Conservation (phyloP, 1,139 yeast species). For the Candida buenavistaensis region DNA sequence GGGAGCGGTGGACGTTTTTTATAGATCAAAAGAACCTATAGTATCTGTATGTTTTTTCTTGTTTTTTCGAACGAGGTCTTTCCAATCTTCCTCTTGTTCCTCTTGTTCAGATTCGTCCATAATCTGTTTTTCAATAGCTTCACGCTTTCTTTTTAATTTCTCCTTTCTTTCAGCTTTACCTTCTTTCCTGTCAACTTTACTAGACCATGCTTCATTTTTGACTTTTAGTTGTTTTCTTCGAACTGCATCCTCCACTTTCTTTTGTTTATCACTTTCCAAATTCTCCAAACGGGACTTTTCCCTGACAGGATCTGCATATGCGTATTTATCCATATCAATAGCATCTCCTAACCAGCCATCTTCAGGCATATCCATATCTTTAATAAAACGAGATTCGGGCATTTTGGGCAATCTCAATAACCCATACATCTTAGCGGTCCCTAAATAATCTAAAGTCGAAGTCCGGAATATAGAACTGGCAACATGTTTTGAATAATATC, state of each 20-base stretch:
- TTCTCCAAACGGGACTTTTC: slow-evolving; percentile 65
- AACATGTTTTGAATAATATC: slow-evolving; percentile 86
- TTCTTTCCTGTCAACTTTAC: slow-evolving; percentile 63
- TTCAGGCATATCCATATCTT: slow-evolving; percentile 49
- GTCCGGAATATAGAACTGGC: slow-evolving; percentile 87
- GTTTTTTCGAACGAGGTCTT: slow-evolving; percentile 66
- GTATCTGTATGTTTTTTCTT: no score
- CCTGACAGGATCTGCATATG: slow-evolving; percentile 61
- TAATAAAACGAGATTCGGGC: slow-evolving; percentile 77
- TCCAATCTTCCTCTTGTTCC: slow-evolving; percentile 83
- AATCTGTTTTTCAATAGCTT: slow-evolving; percentile 59
- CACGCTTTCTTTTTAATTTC: slow-evolving; percentile 61
- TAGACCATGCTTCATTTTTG: slow-evolving; percentile 82
- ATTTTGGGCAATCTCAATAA: slow-evolving; percentile 82
- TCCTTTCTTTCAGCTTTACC: slow-evolving; percentile 61
- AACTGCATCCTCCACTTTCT: slow-evolving; percentile 49
- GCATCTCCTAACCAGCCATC: slow-evolving; percentile 72
- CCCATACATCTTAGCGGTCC: slow-evolving; percentile 76
- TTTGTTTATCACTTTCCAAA: slow-evolving; percentile 46
- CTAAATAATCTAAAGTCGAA: slow-evolving; percentile 67
- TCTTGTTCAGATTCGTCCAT: slow-evolving; percentile 54
- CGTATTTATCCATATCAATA: slow-evolving; percentile 65
- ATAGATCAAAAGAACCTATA: slow-evolving; percentile 73
- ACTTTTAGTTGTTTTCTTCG: slow-evolving; percentile 45
- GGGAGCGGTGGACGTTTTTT: no score